Conservation (phyloP, 2,329 filamentous ascomycete genomes). For the Aspergillus sclerotialis region DNA sequence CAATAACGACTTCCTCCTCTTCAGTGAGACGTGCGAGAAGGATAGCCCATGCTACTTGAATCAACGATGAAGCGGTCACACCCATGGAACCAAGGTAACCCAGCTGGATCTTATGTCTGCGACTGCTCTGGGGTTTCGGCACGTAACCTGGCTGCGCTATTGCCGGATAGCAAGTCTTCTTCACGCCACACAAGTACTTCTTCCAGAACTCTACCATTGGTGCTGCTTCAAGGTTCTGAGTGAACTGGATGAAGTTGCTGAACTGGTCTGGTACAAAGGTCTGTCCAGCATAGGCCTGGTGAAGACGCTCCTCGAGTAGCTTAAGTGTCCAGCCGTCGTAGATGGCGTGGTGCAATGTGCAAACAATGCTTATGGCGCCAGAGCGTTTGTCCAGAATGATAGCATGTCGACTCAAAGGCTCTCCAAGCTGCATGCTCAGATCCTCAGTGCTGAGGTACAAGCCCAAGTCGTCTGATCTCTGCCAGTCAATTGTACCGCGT, state of each 20-base stretch:
- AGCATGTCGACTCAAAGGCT: background rate
- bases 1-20: constrained; percentile 32
- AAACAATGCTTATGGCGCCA: background rate
- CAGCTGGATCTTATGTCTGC: background rate
- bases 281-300: background rate
- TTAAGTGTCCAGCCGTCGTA: constrained; percentile 4
- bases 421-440: background rate
- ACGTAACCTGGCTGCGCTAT: background rate
- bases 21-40: constrained; percentile 25
- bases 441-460: background rate
- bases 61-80: constrained; percentile 19
- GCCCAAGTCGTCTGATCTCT: background rate
- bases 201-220: background rate
- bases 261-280: background rate
- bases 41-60: constrained; percentile 32
- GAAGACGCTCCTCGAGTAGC: background rate
- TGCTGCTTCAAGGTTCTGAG: background rate
- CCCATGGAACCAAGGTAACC: background rate
- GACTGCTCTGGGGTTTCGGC: no score
- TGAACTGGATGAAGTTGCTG: background rate
- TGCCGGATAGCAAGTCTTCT: background rate
- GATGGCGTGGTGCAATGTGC: constrained; percentile 1
- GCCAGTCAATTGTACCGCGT: no score
- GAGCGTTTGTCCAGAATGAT: background rate
- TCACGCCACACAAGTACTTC: background rate